Percentiles rank a stretch among this genome's conserved stretches.
phyloP scores from a whole-genome alignment of 352 stramenopile species.

The Pythium volutum region DNA sequence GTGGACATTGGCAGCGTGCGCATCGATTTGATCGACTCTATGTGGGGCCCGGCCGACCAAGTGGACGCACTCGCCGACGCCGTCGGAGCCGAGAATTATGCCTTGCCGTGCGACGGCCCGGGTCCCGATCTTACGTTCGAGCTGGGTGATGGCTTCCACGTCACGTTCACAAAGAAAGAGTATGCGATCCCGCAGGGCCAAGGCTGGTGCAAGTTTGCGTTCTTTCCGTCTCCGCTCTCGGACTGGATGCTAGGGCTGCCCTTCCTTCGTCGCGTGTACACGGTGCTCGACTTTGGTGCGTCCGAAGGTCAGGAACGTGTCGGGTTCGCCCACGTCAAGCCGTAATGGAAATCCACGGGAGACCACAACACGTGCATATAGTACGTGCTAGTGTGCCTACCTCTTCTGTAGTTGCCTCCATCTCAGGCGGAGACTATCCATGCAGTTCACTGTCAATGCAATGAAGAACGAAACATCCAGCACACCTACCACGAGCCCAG shows the following conservation, averaged over 20 bases:
- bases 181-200: slow-evolving; percentile 6
- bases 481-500: too few relatives aligned
- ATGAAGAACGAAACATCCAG: too few relatives aligned
- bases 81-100: slow-evolving; percentile 12
- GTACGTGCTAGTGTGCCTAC: too few relatives aligned
- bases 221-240: background rate
- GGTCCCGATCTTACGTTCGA: slow-evolving; percentile 18
- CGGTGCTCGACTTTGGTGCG: slow-evolving; percentile 20
- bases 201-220: slow-evolving; percentile 9
- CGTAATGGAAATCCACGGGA: too few relatives aligned
- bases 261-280: slow-evolving; percentile 17
- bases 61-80: slow-evolving; percentile 12
- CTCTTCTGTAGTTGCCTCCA: too few relatives aligned
- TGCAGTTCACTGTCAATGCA: too few relatives aligned
- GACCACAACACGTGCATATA: too few relatives aligned
- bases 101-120: slow-evolving; percentile 8
- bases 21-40: background rate
- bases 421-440: too few relatives aligned
- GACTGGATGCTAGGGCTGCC: slow-evolving; percentile 4
- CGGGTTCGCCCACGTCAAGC: slow-evolving; percentile 13
- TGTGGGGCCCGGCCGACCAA: slow-evolving; percentile 2
- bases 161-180: slow-evolving; percentile 21
- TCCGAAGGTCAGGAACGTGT: slow-evolving; percentile 1
- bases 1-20: background rate
- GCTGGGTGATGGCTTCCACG: slow-evolving; percentile 3